Evolutionary conservation across 495 filamentous ascomycete species (phyloP).

Genomic region (Penicillium soppii): DNA sequence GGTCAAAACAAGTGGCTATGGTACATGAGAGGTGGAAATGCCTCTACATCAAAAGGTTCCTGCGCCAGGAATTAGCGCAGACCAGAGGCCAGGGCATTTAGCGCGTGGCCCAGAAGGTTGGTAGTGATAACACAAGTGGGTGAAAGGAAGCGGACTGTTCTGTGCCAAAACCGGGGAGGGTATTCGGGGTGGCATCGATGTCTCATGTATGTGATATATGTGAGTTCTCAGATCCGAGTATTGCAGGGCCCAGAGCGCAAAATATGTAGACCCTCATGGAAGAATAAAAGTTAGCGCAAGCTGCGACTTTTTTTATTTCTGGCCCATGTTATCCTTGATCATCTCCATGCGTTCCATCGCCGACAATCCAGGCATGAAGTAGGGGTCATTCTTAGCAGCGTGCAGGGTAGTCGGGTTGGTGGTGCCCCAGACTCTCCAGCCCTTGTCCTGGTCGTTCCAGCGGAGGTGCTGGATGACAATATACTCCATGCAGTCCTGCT

Average conservation of each 20-base stretch:
- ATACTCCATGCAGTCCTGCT: constrained; percentile 70
- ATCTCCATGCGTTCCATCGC: constrained; percentile 34
- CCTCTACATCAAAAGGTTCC: constrained; percentile 9
- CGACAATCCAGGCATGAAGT: constrained; percentile 33
- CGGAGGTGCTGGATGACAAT: constrained; percentile 69
- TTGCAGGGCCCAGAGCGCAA: background rate
- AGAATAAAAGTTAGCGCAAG: background rate
- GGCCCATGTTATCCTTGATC: constrained; percentile 29
- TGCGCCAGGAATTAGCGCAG: background rate
- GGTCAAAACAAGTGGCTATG: constrained; percentile 16
- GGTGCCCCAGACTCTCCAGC: constrained; percentile 79
- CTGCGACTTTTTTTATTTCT: constrained; percentile 15
- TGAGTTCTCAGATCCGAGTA: background rate
- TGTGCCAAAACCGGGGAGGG: background rate
- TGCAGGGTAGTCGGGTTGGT: constrained; percentile 58
- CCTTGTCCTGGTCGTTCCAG: constrained; percentile 53
- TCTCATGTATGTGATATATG: no score
- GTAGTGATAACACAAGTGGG: background rate
- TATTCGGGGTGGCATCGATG: background rate
- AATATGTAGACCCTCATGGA: background rate
- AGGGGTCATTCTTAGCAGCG: constrained; percentile 33
- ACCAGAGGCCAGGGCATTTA: background rate
- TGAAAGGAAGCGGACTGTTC: background rate
- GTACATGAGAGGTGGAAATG: constrained; percentile 25
- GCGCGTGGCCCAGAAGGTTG: background rate